These are phyloP conservation scores for Ambrosiella xylebori DNA, from an alignment of 2,329 filamentous ascomycete genomes.

Conservation along the genomic window DNA sequence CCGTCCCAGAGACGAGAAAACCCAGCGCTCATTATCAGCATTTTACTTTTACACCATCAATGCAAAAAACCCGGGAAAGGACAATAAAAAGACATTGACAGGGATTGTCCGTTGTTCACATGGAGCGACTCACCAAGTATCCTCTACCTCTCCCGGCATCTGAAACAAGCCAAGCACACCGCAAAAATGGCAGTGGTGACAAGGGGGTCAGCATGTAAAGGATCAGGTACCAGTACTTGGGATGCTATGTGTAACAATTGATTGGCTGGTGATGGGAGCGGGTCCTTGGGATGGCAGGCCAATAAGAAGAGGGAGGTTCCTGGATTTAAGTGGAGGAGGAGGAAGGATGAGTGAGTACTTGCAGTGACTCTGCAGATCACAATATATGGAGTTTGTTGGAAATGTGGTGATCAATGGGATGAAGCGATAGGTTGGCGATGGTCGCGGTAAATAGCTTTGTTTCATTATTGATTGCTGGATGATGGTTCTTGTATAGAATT, in stretches of 20 bases:
- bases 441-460: not conserved
- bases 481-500: not conserved
- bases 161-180: not conserved
- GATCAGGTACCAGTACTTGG: not conserved
- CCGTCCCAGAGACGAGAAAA: too few relatives aligned
- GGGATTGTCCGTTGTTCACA: not conserved
- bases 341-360: not conserved
- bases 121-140: not conserved
- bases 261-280: not conserved
- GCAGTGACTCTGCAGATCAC: not conserved
- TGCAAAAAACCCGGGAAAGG: too few relatives aligned
- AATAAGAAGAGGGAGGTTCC: not conserved
- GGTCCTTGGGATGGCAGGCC: not conserved
- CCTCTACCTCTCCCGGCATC: not conserved
- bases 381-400: not conserved
- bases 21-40: too few relatives aligned
- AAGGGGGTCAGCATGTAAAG: not conserved
- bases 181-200: not conserved
- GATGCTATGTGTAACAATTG: not conserved
- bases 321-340: not conserved
- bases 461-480: not conserved
- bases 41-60: too few relatives aligned
- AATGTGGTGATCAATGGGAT: not conserved
- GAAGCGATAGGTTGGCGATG: too few relatives aligned
- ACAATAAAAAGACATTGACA: too few relatives aligned